phyloP scores from a whole-genome alignment of 2,329 filamentous ascomycete species.

The Trichoderma lentiforme region DNA sequence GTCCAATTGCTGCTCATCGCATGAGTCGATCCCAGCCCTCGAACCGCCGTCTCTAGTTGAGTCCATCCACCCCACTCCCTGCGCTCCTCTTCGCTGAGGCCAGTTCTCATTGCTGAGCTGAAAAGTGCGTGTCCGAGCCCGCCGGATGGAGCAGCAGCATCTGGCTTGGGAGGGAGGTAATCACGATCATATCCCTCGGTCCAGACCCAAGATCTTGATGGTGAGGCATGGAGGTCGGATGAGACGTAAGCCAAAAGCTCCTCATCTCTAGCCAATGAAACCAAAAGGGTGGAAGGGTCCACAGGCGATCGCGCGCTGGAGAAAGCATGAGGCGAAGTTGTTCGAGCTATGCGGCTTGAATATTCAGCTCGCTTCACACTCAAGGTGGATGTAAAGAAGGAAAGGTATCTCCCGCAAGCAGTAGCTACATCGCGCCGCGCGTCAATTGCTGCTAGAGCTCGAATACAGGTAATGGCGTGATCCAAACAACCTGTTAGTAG shows the following conservation, averaged over 20 bases:
- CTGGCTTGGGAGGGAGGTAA: constrained; percentile 28
- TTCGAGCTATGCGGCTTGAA: constrained; percentile 36
- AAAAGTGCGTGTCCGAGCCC: constrained; percentile 38
- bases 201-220: constrained; percentile 83
- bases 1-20: constrained; percentile 26
- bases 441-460: constrained; percentile 67
- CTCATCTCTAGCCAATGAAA: constrained; percentile 60
- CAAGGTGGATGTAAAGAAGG: constrained; percentile 73
- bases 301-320: constrained; percentile 30
- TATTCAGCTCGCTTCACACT: constrained; percentile 52
- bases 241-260: constrained; percentile 85
- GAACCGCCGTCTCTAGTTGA: constrained; percentile 55
- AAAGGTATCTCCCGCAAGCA: constrained; percentile 75
- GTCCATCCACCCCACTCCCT: constrained; percentile 80
- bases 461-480: constrained; percentile 68
- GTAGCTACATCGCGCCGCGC: constrained; percentile 68
- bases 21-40: constrained; percentile 30
- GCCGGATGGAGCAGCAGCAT: constrained; percentile 21
- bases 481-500: constrained; percentile 71
- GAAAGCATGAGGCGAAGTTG: constrained; percentile 32
- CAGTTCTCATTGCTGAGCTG: constrained; percentile 47
- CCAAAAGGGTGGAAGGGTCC: constrained; percentile 32
- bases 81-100: constrained; percentile 54
- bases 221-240: constrained; percentile 78
- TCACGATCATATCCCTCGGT: constrained; percentile 51